These are phyloP conservation scores for Hanseniaspora jakobsenii DNA, from an alignment of 805 yeast genomes.

Conservation along the genomic window DNA sequence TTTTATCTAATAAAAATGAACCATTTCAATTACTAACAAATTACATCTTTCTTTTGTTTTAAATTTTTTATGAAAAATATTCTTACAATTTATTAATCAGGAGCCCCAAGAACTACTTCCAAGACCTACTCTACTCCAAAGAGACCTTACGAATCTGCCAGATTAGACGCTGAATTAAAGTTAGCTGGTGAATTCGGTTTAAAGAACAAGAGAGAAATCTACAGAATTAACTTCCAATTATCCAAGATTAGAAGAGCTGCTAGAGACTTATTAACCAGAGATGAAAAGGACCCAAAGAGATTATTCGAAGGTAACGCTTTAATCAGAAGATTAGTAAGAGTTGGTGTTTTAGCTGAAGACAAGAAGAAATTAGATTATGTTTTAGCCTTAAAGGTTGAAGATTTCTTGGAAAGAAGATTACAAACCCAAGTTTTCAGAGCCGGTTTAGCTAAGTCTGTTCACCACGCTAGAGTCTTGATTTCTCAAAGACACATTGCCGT, in stretches of 20 bases:
- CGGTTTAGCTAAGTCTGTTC: conserved; percentile 98
- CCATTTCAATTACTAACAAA: conserved; percentile 15
- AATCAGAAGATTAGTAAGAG: conserved; percentile 98
- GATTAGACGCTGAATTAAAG: conserved; percentile 98
- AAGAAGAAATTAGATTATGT: conserved; percentile 99
- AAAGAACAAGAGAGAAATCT: conserved; percentile 99
- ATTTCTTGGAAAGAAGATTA: conserved; percentile 99
- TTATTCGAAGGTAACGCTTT: conserved; percentile 99
- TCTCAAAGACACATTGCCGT: conserved; percentile 99
- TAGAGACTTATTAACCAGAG: conserved; percentile 98
- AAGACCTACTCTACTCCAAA: conserved; percentile 99
- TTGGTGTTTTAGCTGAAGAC: conserved; percentile 98
- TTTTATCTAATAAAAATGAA: too few relatives aligned
- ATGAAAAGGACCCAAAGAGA: conserved; percentile 99
- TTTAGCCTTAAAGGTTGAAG: conserved; percentile 94
- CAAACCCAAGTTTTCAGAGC: conserved; percentile 99
- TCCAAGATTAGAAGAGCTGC: conserved; percentile 99
- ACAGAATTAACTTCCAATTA: conserved; percentile 98
- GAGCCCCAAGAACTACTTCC: conserved; percentile 99
- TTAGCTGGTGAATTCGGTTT: conserved; percentile 99
- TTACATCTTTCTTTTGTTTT: conserved; percentile 21
- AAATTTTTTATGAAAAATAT: neutral
- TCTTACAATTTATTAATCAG: conserved; percentile 29
- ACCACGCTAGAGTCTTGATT: conserved; percentile 99
- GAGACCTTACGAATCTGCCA: conserved; percentile 98